A percentile compares a stretch with the other conserved stretches of the same genome.
Conservation (phyloP, 2,329 filamentous ascomycete species). For the Parastagonospora avenae region DNA sequence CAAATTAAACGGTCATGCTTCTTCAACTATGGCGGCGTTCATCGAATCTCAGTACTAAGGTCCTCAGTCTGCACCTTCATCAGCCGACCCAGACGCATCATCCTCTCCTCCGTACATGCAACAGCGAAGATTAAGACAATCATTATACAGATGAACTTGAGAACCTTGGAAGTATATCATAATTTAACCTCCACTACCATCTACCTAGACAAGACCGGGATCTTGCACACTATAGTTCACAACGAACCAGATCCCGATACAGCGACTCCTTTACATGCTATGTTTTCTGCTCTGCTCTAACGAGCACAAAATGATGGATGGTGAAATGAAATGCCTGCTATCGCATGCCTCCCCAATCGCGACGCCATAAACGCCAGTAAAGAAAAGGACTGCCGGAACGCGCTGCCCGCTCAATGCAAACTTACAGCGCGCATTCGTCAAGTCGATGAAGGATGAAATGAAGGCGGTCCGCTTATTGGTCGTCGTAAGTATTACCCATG, state of each 20-base stretch:
- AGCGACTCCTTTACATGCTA: constrained; percentile 36
- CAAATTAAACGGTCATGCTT: too few relatives aligned
- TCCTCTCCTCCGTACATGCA: not conserved
- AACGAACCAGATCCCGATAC: constrained; percentile 16
- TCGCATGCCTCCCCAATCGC: constrained; percentile 19
- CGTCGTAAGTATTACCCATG: constrained; percentile 42
- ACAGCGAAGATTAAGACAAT: not conserved
- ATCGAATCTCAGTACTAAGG: too few relatives aligned
- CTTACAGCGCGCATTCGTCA: constrained; percentile 25
- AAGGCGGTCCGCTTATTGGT: constrained; percentile 35
- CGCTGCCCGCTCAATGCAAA: constrained; percentile 22
- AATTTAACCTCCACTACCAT: constrained; percentile 25
- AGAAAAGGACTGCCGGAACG: constrained; percentile 29
- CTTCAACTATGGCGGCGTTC: too few relatives aligned
- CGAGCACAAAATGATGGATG: constrained; percentile 24
- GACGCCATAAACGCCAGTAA: constrained; percentile 35
- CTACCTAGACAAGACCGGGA: constrained; percentile 24
- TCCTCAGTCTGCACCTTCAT: too few relatives aligned
- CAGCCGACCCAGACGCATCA: too few relatives aligned
- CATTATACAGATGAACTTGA: not conserved
- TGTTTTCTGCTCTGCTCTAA: constrained; percentile 30
- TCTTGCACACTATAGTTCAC: constrained; percentile 17
- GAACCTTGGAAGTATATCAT: constrained; percentile 14
- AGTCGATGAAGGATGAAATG: constrained; percentile 30
- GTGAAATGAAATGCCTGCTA: constrained; percentile 30